These are phyloP conservation scores for Chlorella ohadii DNA, from an alignment of 139 green algal genomes.

Conservation along the genomic window DNA sequence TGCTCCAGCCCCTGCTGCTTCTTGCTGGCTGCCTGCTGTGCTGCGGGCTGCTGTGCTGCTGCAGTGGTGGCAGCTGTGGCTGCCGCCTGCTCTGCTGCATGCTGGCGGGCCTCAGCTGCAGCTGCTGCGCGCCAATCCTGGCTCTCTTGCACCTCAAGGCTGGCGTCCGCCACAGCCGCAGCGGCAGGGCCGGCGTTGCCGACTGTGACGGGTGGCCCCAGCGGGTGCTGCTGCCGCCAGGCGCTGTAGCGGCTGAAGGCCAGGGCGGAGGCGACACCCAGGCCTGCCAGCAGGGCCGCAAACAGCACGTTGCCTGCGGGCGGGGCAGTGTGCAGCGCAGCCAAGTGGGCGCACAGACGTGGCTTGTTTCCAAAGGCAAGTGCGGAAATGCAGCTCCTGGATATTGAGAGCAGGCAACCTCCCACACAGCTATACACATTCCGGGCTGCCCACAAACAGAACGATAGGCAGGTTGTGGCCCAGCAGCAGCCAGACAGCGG, in stretches of 20 bases:
- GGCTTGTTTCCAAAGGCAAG: no score
- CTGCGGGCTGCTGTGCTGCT: background rate
- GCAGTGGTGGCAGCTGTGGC: background rate
- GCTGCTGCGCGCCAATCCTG: background rate
- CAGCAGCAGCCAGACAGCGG: no score
- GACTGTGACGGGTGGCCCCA: background rate
- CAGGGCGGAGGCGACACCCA: background rate
- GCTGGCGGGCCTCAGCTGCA: background rate
- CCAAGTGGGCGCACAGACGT: no score
- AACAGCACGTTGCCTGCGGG: constrained; percentile 25
- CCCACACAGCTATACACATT: no score
- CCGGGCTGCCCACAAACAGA: no score
- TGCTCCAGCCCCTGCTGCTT: background rate
- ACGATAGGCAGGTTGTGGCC: no score
- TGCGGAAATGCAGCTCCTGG: no score
- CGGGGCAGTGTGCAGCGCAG: no score
- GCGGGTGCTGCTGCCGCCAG: constrained; percentile 8
- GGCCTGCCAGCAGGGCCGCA: background rate
- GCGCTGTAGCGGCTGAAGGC: constrained; percentile 1
- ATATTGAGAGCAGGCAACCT: no score
- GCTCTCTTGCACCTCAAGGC: background rate
- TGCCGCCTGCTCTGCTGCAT: background rate
- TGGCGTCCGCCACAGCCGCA: background rate
- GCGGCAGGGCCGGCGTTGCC: background rate
- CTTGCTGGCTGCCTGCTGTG: background rate